phyloP scores from a whole-genome alignment of 306 rosid species.

The Echinosophora koreensis region DNA sequence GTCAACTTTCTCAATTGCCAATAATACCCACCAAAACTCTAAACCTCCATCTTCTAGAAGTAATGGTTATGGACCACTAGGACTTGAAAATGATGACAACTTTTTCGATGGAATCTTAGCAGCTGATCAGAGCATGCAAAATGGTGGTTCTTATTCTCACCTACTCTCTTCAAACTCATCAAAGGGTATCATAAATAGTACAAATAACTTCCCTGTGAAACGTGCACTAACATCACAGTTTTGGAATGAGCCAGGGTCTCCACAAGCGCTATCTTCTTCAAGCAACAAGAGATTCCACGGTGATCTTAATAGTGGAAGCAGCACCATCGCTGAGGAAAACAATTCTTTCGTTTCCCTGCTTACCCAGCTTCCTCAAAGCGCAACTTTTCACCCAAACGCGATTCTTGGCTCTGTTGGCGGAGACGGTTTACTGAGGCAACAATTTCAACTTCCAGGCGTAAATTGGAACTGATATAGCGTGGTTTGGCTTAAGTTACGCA shows the following conservation, averaged over 20 bases:
- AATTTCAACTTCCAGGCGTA: conserved; percentile 73
- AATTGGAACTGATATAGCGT: conserved; percentile 67
- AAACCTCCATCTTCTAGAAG: conserved; percentile 45
- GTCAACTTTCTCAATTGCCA: conserved; percentile 39
- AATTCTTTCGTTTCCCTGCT: conserved; percentile 73
- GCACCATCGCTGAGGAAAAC: conserved; percentile 52
- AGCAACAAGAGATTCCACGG: conserved; percentile 76
- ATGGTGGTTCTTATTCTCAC: conserved; percentile 41
- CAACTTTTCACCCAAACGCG: conserved; percentile 54
- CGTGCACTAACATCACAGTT: conserved; percentile 56
- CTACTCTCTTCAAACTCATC: conserved; percentile 47
- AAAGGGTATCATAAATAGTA: conserved; percentile 18
- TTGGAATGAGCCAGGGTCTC: conserved; percentile 66
- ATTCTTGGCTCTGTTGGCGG: conserved; percentile 63
- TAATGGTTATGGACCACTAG: conserved; percentile 46
- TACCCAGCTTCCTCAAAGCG: conserved; percentile 68
- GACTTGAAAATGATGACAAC: conserved; percentile 61
- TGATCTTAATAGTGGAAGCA: conserved; percentile 62
- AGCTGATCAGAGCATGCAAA: conserved; percentile 44
- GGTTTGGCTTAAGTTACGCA: conserved; percentile 2
- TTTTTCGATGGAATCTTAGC: conserved; percentile 63
- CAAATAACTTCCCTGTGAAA: conserved; percentile 44
- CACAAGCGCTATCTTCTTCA: conserved; percentile 54
- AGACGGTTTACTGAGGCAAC: conserved; percentile 66
- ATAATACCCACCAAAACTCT: conserved; percentile 33